Conservation (phyloP, 129 eudicot genomes). For the Flaveria sonorensis region DNA sequence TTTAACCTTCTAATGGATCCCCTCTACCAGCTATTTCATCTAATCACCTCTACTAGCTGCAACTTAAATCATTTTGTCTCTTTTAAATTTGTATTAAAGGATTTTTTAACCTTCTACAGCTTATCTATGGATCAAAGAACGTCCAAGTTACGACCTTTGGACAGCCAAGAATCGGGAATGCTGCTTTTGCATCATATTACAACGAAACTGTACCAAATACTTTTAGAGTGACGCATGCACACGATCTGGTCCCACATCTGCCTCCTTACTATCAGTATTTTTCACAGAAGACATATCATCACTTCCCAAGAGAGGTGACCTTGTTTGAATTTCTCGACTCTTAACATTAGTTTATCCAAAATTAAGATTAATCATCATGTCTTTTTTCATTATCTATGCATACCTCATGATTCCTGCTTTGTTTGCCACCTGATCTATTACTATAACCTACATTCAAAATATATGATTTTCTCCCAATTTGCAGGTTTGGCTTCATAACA, state of each 20-base stretch:
- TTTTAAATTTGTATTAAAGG: not conserved
- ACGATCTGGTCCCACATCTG: constrained; percentile 93
- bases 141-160: constrained; percentile 90
- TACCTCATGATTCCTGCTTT: not conserved
- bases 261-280: constrained; percentile 84
- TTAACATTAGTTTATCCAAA: not conserved
- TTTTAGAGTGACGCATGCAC: constrained; percentile 78
- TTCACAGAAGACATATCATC: constrained; percentile 82
- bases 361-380: not conserved
- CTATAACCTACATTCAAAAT: not conserved
- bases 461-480: constrained; percentile 13
- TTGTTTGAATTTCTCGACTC: constrained; percentile 16
- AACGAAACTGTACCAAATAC: constrained; percentile 71
- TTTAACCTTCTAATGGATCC: too few relatives aligned
- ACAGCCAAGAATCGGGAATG: constrained; percentile 93
- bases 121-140: constrained; percentile 54
- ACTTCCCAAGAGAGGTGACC: constrained; percentile 94
- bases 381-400: not conserved
- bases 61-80: not conserved
- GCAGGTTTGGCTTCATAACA: constrained; percentile 82
- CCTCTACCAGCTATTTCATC: too few relatives aligned
- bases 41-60: not conserved
- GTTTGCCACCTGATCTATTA: not conserved
- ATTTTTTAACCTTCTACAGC: constrained; percentile 42
- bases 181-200: constrained; percentile 82